phyloP scores from a whole-genome alignment of 2,329 filamentous ascomycete genomes.

The Elsinoe perseae region DNA sequence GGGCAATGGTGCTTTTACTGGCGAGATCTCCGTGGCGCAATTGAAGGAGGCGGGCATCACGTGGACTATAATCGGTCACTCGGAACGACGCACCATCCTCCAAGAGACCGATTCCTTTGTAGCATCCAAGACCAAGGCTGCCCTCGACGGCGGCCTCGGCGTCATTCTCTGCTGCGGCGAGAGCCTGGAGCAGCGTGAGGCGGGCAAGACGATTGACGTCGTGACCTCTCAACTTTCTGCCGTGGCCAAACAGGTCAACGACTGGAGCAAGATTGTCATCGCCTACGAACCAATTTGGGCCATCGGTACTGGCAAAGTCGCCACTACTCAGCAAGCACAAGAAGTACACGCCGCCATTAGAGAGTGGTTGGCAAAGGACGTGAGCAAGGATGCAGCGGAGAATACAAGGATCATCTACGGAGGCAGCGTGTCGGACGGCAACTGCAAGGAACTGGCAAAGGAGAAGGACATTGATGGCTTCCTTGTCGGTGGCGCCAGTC shows the following conservation, averaged over 20 bases:
- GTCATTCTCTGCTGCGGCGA: conserved; percentile 78
- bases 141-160: conserved; percentile 73
- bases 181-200: conserved; percentile 19
- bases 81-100: conserved; percentile 84
- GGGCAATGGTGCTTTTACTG: conserved; percentile 59
- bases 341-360: conserved; percentile 91
- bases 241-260: conserved; percentile 66
- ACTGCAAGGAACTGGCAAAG: conserved; percentile 86
- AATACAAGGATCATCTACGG: conserved; percentile 93
- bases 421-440: conserved; percentile 95
- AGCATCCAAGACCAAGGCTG: conserved; percentile 88
- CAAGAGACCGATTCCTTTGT: conserved; percentile 77
- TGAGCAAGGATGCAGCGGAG: conserved; percentile 71
- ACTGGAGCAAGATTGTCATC: conserved; percentile 92
- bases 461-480: conserved; percentile 96
- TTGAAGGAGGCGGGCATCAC: conserved; percentile 80
- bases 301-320: conserved; percentile 87
- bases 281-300: conserved; percentile 99
- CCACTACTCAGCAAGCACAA: conserved; percentile 81
- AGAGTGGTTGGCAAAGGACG: conserved; percentile 67
- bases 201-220: conserved; percentile 67
- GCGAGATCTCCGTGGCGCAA: conserved; percentile 88
- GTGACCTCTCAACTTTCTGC: conserved; percentile 80
- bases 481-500: conserved; percentile 88
- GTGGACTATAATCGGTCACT: conserved; percentile 92